Evolutionary conservation across 306 rosid genomes (phyloP), one percentile per base, ranked within the genome.

Genomic region (Begonia peltatifolia): DNA sequence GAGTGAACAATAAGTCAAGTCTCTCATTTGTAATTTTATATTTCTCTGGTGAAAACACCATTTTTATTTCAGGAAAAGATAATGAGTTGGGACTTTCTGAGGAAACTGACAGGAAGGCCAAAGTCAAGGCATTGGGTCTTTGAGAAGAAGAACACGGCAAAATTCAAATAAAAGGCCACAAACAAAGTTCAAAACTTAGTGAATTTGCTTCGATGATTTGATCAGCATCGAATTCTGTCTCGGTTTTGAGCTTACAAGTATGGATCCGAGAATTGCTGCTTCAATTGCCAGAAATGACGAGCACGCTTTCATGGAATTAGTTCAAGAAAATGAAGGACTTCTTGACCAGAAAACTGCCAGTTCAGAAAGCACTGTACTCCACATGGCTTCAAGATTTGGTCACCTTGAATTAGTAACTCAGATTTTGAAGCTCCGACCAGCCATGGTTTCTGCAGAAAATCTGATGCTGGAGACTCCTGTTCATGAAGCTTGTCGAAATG

Each of bases 401-500:
- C 69, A 68, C 64, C 16, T 20, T 49, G 76, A 75, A 18, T 65
- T 75, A 62, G 81, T 53, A 25, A 50, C 68, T 35, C 71, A 73
- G 42, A 78, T 82, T 14, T 41, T 86, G 22, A 68, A 56, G 16
- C 13, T 67, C 43, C 53, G 73, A 12, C 87, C 95, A 9, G 79
- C 70, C 16, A 56, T 86, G 87, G 83, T 75, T 64, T 58, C 68
- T 50, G 69, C 79, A 2, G 76, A 71, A 70, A 77, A 86, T 43
- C 75, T 74, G 60, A 63, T 63, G 42, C 49, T 62, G 35, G 85
- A 79, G 54, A 82, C 85, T 20, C 93, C 95, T 9, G 44, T 82
- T 55, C 88, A 82, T 20, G 93, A 79, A 57, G 83, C 87, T 57
- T 81, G 84, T 59, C 47, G 56, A 43, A 50, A 50, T 43, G 84